Evolutionary conservation across 768 basidiomycete genomes (phyloP).

Genomic region (Amanita pseudoporphyria): DNA sequence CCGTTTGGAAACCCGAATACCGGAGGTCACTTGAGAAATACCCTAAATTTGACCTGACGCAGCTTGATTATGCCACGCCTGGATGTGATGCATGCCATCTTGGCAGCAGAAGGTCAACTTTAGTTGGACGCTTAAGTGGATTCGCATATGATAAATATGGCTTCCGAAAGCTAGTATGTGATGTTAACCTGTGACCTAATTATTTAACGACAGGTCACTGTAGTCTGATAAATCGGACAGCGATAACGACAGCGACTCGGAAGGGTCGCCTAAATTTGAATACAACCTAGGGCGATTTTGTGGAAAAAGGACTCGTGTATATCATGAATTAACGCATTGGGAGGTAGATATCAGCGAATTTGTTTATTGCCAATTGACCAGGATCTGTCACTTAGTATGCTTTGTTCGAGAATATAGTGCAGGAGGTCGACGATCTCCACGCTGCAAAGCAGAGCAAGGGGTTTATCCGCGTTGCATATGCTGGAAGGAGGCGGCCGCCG

Average conservation of each 20-base stretch:
- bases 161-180: conserved; percentile 31
- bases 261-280: conserved; percentile 21
- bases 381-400: conserved; percentile 35
- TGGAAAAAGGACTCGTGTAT: conserved; percentile 55
- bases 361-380: neutral
- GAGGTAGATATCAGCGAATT: conserved; percentile 43
- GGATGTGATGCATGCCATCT: conserved; percentile 81
- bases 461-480: conserved; percentile 53
- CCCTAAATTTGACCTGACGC: conserved; percentile 49
- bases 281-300: conserved; percentile 77
- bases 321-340: conserved; percentile 74
- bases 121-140: conserved; percentile 54
- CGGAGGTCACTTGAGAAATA: conserved; percentile 54
- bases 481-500: conserved; percentile 48
- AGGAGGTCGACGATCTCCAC: conserved; percentile 50
- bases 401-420: conserved; percentile 48
- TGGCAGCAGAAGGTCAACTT: conserved; percentile 56
- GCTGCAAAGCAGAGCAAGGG: conserved; percentile 23
- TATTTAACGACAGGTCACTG: neutral
- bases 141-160: conserved; percentile 60
- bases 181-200: neutral
- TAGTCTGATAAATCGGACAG: conserved; percentile 1
- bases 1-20: conserved; percentile 71
- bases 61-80: conserved; percentile 46
- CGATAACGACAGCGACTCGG: conserved; percentile 13